Conservation (phyloP, 805 yeast species). For the Saccharomycopsis fibuligera region DNA sequence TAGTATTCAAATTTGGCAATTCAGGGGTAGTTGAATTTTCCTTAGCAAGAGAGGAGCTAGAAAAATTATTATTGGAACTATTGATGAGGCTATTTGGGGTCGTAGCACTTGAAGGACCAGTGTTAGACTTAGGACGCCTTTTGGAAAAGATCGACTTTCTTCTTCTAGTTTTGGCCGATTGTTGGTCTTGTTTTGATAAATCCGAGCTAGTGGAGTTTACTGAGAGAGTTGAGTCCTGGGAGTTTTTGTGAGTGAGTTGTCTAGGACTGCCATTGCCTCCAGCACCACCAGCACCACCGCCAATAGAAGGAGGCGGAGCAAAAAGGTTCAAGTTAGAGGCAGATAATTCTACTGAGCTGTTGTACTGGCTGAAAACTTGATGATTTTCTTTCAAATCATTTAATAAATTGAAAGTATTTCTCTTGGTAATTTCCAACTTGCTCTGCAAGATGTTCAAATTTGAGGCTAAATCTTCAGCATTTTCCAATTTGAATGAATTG, state of each 20-base stretch:
- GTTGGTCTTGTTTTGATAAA: background rate
- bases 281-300: too few relatives aligned
- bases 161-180: background rate
- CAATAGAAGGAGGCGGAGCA: background rate
- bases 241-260: background rate
- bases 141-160: constrained; percentile 1
- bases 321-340: background rate
- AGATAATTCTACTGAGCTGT: background rate
- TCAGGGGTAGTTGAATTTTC: background rate
- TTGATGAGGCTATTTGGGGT: background rate
- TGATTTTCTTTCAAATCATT: constrained; percentile 6
- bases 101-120: background rate
- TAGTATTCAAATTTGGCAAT: background rate
- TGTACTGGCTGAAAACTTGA: background rate
- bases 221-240: constrained; percentile 2
- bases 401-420: constrained; percentile 4
- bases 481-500: background rate
- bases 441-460: constrained; percentile 6
- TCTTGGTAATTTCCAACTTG: constrained; percentile 14
- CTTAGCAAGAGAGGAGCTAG: background rate
- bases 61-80: background rate
- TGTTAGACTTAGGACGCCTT: background rate
- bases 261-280: background rate
- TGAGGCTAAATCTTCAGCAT: background rate
- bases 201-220: background rate